Evolutionary conservation across 192 early-diverging fungal genomes (phyloP), one percentile per base, ranked within the genome.

Genomic region (Backusella parvicylindrica): DNA sequence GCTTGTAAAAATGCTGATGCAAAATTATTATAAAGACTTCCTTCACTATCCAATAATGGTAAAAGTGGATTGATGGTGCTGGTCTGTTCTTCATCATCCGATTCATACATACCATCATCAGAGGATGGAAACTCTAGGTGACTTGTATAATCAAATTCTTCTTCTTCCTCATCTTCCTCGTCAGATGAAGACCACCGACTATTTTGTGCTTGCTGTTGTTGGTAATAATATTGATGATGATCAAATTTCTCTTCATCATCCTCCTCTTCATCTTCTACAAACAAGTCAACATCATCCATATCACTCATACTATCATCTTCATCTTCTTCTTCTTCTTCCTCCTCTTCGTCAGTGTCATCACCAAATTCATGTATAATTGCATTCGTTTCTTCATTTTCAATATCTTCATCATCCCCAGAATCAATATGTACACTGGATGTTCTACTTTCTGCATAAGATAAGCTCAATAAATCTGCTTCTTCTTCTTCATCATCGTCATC

Each of bases 321-420:
- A 26, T 77, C 81, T n/a, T 82, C 83, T 0, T 84, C 83, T 32
- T 79, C 80, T 7, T 86, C 81, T 3, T 76, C 63, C 2, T 47
- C 43, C 1, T 47, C 43, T n/a, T 75, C 73, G 18, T 79, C 78
- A 7, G 56, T 35, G n/a, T 80, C 63, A 26, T 73, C 70, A 28
- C 47, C 18, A 7, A 79, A 38, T 15, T 80, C 79, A 15, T 66
- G 71, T 63, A 80, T 80, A 33, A 77, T 53, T 2, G 79, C 79
- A 32, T 63, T 50, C 64, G 78, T 77, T 56, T 82, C 81, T 49
- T 79, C 77, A 15, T 77, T 53, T 31, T 82, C 81, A 68, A 78
- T 73, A 56, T 78, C 74, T 15, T 78, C 81, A 40, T 77, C 72
- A 21, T 78, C 81, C 2, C 68, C 81, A 32, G 74, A 78, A 31